Conservation (phyloP, 1,139 yeast species). For the Wickerhamomyces sp. region DNA sequence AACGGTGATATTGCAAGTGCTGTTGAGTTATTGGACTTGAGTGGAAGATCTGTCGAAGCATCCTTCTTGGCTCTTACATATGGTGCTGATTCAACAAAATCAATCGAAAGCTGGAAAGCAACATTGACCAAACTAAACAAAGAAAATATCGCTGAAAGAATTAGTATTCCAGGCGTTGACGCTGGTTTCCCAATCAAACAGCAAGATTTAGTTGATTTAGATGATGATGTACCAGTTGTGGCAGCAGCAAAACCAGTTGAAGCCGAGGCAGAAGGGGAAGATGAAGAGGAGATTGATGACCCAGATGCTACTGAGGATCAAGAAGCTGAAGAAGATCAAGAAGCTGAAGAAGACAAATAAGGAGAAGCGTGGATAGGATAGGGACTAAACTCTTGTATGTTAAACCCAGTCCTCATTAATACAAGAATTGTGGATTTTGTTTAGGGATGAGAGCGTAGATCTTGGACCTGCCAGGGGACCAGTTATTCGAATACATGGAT, state of each 20-base stretch:
- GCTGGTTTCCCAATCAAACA: conserved; percentile 23
- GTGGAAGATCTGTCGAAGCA: conserved; percentile 80
- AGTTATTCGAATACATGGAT: no score
- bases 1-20: conserved; percentile 67
- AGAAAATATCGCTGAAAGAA: conserved; percentile 54
- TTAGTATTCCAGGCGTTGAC: conserved; percentile 37
- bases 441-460: no score
- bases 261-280: conserved; percentile 16
- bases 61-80: conserved; percentile 76
- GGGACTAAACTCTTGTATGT: conserved; percentile 12
- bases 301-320: conserved; percentile 5
- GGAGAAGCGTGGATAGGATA: conserved; percentile 17
- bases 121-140: conserved; percentile 49
- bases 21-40: conserved; percentile 58
- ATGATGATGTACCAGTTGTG: conserved; percentile 12
- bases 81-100: conserved; percentile 46
- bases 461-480: no score
- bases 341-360: conserved; percentile 19
- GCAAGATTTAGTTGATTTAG: conserved; percentile 33
- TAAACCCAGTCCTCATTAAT: neutral
- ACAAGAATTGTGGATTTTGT: neutral
- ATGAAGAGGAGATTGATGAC: conserved; percentile 16
- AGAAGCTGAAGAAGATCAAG: conserved; percentile 16
- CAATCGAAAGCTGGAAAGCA: conserved; percentile 64
- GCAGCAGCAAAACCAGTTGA: neutral